A percentile compares a stretch with the other conserved stretches of the same genome.
phyloP scores from a whole-genome alignment of 2,329 filamentous ascomycete species.

The Claviceps sp. region DNA sequence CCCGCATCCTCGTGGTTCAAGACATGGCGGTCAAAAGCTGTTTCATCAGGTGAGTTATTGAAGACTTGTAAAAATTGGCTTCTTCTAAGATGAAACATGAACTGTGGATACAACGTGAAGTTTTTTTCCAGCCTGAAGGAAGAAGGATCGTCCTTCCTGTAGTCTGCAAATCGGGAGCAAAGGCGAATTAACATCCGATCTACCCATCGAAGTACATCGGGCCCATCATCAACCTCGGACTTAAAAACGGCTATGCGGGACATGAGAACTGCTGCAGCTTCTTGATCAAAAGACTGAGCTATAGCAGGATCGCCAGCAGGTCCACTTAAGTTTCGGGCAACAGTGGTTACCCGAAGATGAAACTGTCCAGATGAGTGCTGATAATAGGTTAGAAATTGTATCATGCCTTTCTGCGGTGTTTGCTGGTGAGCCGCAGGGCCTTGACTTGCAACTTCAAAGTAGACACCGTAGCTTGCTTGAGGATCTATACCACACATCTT shows the following conservation, averaged over 20 bases:
- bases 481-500: slow-evolving; percentile 99
- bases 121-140: slow-evolving; percentile 98
- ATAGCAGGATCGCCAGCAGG: slow-evolving; percentile 90
- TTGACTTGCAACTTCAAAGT: slow-evolving; percentile 95
- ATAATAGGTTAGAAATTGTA: slow-evolving; percentile 98
- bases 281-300: slow-evolving; percentile 94
- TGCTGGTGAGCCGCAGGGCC: slow-evolving; percentile 78
- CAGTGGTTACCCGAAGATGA: slow-evolving; percentile 88
- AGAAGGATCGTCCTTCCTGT: slow-evolving; percentile 93
- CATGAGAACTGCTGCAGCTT: slow-evolving; percentile 95
- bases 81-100: slow-evolving; percentile 97
- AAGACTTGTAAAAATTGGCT: slow-evolving; percentile 98
- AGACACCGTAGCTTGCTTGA: slow-evolving; percentile 83
- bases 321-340: slow-evolving; percentile 80
- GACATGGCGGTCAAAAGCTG: slow-evolving; percentile 95
- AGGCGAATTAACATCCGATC: slow-evolving; percentile 96
- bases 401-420: slow-evolving; percentile 81
- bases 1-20: slow-evolving; percentile 94
- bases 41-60: slow-evolving; percentile 98
- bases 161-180: slow-evolving; percentile 93
- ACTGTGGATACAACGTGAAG: slow-evolving; percentile 96
- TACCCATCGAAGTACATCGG: slow-evolving; percentile 96
- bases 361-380: slow-evolving; percentile 95
- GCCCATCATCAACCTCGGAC: slow-evolving; percentile 93
- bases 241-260: slow-evolving; percentile 99